Conservation (phyloP, 176 grass and related monocot genomes). For the Tillandsia fasciculata region DNA sequence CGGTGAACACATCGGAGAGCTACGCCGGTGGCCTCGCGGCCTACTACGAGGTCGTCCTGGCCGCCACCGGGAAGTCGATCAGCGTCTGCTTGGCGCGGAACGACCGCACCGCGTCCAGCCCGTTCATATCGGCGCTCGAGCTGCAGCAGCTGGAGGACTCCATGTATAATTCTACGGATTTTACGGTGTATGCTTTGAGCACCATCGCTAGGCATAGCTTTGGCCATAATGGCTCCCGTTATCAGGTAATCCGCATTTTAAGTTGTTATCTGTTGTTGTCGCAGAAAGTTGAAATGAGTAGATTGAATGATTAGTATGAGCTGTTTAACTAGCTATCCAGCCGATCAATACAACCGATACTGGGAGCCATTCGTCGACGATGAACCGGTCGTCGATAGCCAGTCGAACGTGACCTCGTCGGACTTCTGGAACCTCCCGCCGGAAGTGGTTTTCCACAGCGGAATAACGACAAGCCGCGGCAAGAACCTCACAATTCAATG, state of each 20-base stretch:
- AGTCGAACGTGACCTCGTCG: conserved; percentile 30
- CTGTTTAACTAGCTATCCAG: conserved; percentile 44
- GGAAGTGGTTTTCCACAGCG: conserved; percentile 36
- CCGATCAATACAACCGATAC: conserved; percentile 63
- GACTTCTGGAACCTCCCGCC: conserved; percentile 85
- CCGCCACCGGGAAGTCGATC: conserved; percentile 25
- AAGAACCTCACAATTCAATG: conserved; percentile 49
- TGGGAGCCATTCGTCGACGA: conserved; percentile 56
- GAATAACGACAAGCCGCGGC: conserved; percentile 33
- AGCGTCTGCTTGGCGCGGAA: conserved; percentile 72
- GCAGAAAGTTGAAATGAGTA: too few relatives aligned
- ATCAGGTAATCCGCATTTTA: conserved; percentile 29
- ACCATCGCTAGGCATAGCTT: conserved; percentile 72
- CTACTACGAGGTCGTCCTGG: conserved; percentile 63
- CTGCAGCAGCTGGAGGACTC: conserved; percentile 43
- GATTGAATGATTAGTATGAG: conserved; percentile 1
- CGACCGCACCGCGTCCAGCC: conserved; percentile 41
- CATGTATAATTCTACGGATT: conserved; percentile 66
- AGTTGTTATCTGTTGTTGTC: not conserved
- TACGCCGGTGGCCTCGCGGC: conserved; percentile 49
- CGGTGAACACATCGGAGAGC: conserved; percentile 41
- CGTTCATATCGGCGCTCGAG: conserved; percentile 88
- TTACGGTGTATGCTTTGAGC: conserved; percentile 42
- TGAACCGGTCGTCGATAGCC: conserved; percentile 37
- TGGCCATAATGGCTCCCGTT: conserved; percentile 25